These are phyloP conservation scores for Nissolia schottii DNA, from an alignment of 306 rosid genomes.

Conservation along the genomic window DNA sequence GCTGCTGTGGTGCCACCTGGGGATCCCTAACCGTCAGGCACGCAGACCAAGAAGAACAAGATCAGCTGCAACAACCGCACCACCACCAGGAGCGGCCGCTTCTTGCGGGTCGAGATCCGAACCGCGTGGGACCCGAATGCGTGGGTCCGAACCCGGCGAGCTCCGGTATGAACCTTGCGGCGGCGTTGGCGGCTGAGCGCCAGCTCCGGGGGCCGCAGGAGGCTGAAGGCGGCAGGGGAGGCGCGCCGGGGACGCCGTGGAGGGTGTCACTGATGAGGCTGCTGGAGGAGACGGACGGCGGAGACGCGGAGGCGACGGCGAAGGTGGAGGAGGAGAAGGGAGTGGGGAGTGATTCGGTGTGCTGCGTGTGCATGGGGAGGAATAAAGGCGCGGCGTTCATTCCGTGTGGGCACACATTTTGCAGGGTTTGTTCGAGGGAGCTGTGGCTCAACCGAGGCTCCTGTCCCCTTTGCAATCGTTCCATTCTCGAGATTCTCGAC, in stretches of 20 bases:
- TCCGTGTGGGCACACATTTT: constrained; percentile 96
- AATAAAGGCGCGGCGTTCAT: constrained; percentile 86
- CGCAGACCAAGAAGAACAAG: constrained; percentile 20
- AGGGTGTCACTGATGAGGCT: constrained; percentile 82
- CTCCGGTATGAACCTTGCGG: constrained; percentile 75
- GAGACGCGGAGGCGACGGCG: constrained; percentile 14
- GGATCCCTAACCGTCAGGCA: constrained; percentile 19
- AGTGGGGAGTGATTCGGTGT: constrained; percentile 56
- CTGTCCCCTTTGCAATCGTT: constrained; percentile 88
- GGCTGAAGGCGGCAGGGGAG: background rate
- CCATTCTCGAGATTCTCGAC: constrained; percentile 79
- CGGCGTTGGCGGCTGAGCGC: constrained; percentile 79
- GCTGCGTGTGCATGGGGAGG: constrained; percentile 96
- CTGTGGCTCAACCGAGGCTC: constrained; percentile 83
- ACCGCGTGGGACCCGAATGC: constrained; percentile 27
- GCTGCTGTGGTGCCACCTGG: constrained; percentile 81
- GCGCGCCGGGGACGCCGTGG: constrained; percentile 55
- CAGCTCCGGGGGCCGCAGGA: constrained; percentile 47
- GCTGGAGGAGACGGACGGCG: constrained; percentile 65
- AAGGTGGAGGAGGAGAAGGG: constrained; percentile 15
- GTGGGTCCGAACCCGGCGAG: constrained; percentile 25
- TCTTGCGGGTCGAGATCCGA: constrained; percentile 23
- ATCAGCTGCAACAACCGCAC: background rate
- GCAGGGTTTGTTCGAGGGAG: constrained; percentile 92
- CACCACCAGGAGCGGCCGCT: background rate